These are phyloP conservation scores for Puya raimondii DNA, from an alignment of 176 grass and related monocot genomes.

Conservation along the genomic window DNA sequence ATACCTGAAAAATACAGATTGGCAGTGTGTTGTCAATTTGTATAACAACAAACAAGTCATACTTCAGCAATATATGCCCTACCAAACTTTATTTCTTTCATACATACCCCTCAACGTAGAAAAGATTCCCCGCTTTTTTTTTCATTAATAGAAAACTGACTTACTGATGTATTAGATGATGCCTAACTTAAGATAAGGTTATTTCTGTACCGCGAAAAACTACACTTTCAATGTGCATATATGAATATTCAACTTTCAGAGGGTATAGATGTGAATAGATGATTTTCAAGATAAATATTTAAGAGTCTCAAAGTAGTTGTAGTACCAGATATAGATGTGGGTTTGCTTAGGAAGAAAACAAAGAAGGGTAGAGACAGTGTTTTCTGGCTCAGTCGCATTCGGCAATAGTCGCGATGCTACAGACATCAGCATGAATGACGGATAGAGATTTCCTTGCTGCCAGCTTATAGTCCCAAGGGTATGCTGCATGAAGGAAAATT, in stretches of 20 bases:
- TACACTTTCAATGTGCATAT: too few relatives aligned
- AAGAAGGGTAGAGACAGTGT: constrained; percentile 45
- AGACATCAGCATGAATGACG: constrained; percentile 95
- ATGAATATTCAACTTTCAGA: too few relatives aligned
- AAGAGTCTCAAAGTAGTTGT: background rate
- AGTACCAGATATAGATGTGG: constrained; percentile 89
- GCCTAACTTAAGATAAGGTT: too few relatives aligned
- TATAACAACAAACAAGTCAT: background rate
- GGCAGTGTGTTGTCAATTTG: constrained; percentile 12
- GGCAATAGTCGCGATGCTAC: constrained; percentile 35
- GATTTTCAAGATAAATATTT: too few relatives aligned
- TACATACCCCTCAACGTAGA: too few relatives aligned
- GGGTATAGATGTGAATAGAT: too few relatives aligned
- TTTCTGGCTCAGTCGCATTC: constrained; percentile 50
- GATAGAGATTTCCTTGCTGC: constrained; percentile 94
- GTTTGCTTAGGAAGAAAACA: constrained; percentile 93
- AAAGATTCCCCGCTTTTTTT: too few relatives aligned
- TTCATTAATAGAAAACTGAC: too few relatives aligned
- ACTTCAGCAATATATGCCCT: background rate
- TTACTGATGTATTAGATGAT: too few relatives aligned
- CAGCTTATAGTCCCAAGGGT: constrained; percentile 82
- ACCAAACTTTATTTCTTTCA: too few relatives aligned
- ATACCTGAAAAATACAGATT: constrained; percentile 58
- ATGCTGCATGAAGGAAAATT: constrained; percentile 48
- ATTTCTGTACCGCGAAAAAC: too few relatives aligned